Evolutionary conservation across 345 rosid species (phyloP).

Genomic region (Corchorus capsularis): DNA sequence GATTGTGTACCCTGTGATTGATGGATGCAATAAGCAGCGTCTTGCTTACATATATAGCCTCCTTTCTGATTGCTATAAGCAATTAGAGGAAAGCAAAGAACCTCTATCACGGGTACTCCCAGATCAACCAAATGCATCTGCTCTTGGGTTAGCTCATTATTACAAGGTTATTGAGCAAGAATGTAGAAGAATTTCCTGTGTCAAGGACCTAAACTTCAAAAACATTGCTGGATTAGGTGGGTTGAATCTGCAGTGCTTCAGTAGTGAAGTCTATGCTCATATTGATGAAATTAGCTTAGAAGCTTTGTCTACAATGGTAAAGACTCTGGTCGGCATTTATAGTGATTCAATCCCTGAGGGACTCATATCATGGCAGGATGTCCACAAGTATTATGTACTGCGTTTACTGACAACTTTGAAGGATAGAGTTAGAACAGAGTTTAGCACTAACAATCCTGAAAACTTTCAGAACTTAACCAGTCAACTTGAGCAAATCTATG

Average conservation of each 20-base stretch:
- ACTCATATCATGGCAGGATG: slow-evolving; percentile 69
- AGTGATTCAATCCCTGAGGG: slow-evolving; percentile 48
- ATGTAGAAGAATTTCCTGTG: slow-evolving; percentile 76
- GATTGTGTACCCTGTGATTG: slow-evolving; percentile 73
- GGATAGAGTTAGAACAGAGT: slow-evolving; percentile 45
- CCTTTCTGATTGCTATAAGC: slow-evolving; percentile 72
- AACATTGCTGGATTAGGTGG: slow-evolving; percentile 66
- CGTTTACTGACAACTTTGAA: slow-evolving; percentile 54
- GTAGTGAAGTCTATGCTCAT: slow-evolving; percentile 61
- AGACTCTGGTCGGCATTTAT: slow-evolving; percentile 45
- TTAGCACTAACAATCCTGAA: slow-evolving; percentile 54
- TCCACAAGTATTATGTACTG: slow-evolving; percentile 61
- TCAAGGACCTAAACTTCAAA: slow-evolving; percentile 81
- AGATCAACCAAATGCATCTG: slow-evolving; percentile 35
- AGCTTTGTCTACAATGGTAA: slow-evolving; percentile 85
- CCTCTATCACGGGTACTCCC: slow-evolving; percentile 30
- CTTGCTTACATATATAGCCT: slow-evolving; percentile 75
- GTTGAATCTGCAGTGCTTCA: slow-evolving; percentile 61
- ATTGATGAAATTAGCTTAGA: slow-evolving; percentile 62
- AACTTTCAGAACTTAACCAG: slow-evolving; percentile 58
- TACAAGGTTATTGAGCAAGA: slow-evolving; percentile 71
- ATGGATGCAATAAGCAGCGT: slow-evolving; percentile 80
- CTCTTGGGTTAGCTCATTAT: slow-evolving; percentile 42
- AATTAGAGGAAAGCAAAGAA: slow-evolving; percentile 53
- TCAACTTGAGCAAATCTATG: slow-evolving; percentile 72